phyloP scores from a whole-genome alignment of 805 yeast genomes.

The Lipomyces yamanashiensis region DNA sequence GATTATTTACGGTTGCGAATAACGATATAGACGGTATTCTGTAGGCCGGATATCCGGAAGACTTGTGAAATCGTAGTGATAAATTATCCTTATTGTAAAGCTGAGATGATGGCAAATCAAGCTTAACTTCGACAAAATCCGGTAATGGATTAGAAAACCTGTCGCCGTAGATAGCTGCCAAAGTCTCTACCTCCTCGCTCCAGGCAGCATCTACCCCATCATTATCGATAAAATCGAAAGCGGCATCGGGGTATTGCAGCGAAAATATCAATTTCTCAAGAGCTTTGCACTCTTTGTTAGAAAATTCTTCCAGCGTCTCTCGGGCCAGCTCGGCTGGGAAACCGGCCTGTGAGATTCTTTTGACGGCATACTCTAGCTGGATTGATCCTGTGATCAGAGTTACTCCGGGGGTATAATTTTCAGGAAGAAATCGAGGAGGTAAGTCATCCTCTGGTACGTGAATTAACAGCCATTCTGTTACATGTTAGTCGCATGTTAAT shows the following conservation, averaged over 20 bases:
- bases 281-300: conserved; percentile 39
- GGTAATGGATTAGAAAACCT: conserved; percentile 35
- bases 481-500: not conserved
- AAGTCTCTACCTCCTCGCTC: conserved; percentile 75
- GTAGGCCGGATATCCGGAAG: conserved; percentile 35
- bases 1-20: conserved; percentile 32
- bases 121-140: conserved; percentile 30
- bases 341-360: conserved; percentile 68
- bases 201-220: conserved; percentile 55
- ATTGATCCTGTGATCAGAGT: conserved; percentile 51
- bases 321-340: conserved; percentile 67
- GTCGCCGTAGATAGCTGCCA: conserved; percentile 63
- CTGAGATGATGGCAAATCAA: conserved; percentile 16
- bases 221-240: conserved; percentile 25
- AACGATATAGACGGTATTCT: conserved; percentile 29
- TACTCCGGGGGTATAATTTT: conserved; percentile 42
- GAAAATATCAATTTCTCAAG: conserved; percentile 25
- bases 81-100: conserved; percentile 24
- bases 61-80: conserved; percentile 28
- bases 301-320: conserved; percentile 51
- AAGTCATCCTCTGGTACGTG: conserved; percentile 95
- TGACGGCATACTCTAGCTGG: conserved; percentile 60
- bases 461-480: conserved; percentile 71
- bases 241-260: conserved; percentile 19
- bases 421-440: conserved; percentile 54